Evolutionary conservation across 305 asterid species (phyloP).

Genomic region (Fraxinus floribunda): DNA sequence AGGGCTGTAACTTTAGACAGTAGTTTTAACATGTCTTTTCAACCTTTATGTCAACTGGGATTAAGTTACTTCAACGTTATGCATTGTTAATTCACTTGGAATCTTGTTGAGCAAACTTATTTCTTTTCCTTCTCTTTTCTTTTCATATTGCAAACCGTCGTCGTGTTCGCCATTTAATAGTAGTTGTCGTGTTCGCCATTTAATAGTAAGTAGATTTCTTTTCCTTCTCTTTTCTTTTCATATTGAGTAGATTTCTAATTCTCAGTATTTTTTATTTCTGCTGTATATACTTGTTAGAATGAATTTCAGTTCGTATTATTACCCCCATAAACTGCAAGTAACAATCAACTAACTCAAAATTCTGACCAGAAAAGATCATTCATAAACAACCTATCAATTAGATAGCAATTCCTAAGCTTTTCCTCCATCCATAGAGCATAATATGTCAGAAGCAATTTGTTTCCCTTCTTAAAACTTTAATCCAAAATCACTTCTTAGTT

Average conservation of each 20-base stretch:
- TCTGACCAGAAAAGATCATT: not conserved
- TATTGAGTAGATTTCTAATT: not conserved
- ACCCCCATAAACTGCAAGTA: not conserved
- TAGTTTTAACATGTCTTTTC: not conserved
- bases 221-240: no score
- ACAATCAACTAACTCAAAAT: not conserved
- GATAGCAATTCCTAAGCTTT: not conserved
- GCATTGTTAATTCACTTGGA: not conserved
- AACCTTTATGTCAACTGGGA: not conserved
- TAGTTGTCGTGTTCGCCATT: not conserved
- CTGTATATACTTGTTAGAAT: not conserved
- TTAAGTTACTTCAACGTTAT: not conserved
- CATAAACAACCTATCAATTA: not conserved
- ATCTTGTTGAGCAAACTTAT: not conserved
- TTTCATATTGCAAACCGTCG: not conserved
- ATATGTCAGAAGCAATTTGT: not conserved
- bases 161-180: no score
- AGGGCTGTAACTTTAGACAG: not conserved
- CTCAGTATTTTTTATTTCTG: not conserved
- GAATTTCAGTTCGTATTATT: not conserved
- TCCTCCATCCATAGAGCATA: not conserved
- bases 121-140: not conserved
- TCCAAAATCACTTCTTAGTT: not conserved
- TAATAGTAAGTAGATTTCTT: not conserved
- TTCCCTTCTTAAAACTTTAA: not conserved